phyloP scores from a whole-genome alignment of 2,329 filamentous ascomycete species.

The Paraconiothyrium brasiliense region DNA sequence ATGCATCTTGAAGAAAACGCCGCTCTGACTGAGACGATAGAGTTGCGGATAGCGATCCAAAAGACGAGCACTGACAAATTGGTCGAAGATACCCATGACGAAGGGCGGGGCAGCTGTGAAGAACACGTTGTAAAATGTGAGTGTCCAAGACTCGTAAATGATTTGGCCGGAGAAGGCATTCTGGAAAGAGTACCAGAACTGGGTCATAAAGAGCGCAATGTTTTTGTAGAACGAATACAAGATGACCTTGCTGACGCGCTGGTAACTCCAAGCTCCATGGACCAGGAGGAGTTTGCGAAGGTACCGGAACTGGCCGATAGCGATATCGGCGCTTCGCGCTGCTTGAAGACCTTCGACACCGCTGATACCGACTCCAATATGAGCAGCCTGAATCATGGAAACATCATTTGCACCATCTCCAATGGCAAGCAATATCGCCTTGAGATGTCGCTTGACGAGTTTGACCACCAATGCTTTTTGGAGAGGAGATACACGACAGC shows the following conservation, averaged over 20 bases:
- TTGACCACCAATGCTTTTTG: constrained; percentile 98
- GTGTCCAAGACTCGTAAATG: constrained; percentile 98
- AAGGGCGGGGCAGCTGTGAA: constrained; percentile 95
- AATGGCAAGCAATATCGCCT: constrained; percentile 92
- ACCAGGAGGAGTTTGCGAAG: constrained; percentile 93
- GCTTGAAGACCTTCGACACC: constrained; percentile 97
- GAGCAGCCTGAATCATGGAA: constrained; percentile 99
- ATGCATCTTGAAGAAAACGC: constrained; percentile 90
- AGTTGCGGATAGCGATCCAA: constrained; percentile 96
- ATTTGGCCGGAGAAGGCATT: constrained; percentile 98
- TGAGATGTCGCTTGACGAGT: constrained; percentile 92
- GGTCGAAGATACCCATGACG: constrained; percentile 94
- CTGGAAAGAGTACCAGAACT: constrained; percentile 98
- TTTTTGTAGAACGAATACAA: constrained; percentile 99
- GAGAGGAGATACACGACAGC: constrained; percentile 92
- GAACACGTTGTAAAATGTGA: constrained; percentile 99
- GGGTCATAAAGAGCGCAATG: constrained; percentile 97
- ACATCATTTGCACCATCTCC: constrained; percentile 98
- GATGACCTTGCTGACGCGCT: constrained; percentile 95
- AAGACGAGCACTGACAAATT: constrained; percentile 93
- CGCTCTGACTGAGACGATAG: constrained; percentile 91
- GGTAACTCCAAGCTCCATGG: constrained; percentile 97
- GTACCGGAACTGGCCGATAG: constrained; percentile 95
- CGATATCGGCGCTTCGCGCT: constrained; percentile 92
- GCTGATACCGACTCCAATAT: constrained; percentile 97